Evolutionary conservation across 495 filamentous ascomycete genomes (phyloP).

Genomic region (Sordaria brevicollis): DNA sequence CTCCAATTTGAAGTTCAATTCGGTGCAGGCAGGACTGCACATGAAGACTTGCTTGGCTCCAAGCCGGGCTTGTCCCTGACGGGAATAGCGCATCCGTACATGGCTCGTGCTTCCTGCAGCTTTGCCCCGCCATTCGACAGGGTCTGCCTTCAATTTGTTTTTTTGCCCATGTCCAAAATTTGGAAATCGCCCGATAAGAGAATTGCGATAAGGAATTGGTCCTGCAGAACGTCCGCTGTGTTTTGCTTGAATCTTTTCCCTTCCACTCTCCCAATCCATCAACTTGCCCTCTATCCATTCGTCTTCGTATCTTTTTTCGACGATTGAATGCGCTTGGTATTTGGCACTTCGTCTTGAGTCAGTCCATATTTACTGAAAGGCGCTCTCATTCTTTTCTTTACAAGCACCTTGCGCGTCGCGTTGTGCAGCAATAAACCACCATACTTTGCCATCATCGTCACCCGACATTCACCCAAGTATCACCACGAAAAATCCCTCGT

Average conservation of each 20-base stretch:
- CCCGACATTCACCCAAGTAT: not conserved
- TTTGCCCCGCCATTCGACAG: conserved; percentile 5
- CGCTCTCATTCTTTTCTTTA: not conserved
- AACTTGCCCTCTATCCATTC: not conserved
- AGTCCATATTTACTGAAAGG: not conserved
- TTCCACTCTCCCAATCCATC: not conserved
- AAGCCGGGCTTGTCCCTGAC: not conserved
- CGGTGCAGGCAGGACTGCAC: not conserved
- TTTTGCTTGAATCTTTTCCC: not conserved
- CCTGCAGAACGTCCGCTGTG: not conserved
- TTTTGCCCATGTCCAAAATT: conserved; percentile 6
- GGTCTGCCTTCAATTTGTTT: conserved; percentile 25
- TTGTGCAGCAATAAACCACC: not conserved
- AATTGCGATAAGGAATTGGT: not conserved
- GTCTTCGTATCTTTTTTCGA: not conserved
- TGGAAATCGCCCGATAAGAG: not conserved
- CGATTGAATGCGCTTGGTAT: not conserved
- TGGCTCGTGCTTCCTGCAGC: conserved; percentile 1
- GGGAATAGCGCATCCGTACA: conserved; percentile 6
- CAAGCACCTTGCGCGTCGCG: not conserved
- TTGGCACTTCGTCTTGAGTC: not conserved
- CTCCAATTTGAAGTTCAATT: not conserved
- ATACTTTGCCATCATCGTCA: not conserved
- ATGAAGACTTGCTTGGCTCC: not conserved
- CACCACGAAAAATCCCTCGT: not conserved